Evolutionary conservation across 2,329 filamentous ascomycete genomes (phyloP), one percentile per base, ranked within the genome.

Genomic region (Pseudopithomyces maydicus): DNA sequence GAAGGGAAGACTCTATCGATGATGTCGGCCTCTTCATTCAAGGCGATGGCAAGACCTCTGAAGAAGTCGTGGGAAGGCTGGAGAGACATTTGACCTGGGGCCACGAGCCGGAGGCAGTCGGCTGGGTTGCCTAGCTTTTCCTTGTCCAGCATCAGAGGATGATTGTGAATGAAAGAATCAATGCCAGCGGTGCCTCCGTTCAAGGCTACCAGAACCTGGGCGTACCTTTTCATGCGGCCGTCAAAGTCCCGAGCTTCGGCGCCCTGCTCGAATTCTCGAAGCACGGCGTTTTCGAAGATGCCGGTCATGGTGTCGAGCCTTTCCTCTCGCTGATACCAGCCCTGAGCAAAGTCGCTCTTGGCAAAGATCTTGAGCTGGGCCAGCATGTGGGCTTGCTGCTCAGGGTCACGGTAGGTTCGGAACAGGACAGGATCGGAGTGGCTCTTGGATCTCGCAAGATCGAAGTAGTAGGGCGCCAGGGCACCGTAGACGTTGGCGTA

Each of bases 401-500:
- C 91, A 0, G 95, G 94, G 65, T 96, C 90, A 41, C 88, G 85
- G 71, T 96, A 98, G 11, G 89, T 90, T 66, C 90, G 87, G 77
- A 98, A 99, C 8, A 98, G 81, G 33, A 92, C 82, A 6, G 91
- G 91, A 63, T 97, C 90, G 14, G 90, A 86, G 78, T 90, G 91
- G 61, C 81, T 91, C 78, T 82, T 86, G 2, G 89, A 88, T 59
- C 81, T 83, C 35, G 85, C 86, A 41, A 98, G 84, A 73, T 99
- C 92, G 62, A 87, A 86, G 77, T 98, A 99, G 67, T 96, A 94
- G 0, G 93, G 93, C 11, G 88, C 90, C 64, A 99, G 77, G 3
- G 91, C 90, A n/a, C 88, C 89, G 75, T 98, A 96, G 14, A 98
- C 83, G 73, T 90, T 96, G 15, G 90, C 94, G 72, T 93, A 99